Base-by-base conservation (phyloP, 2,329 filamentous ascomycete genomes). In the Fragosphaeria purpurea region DNA sequence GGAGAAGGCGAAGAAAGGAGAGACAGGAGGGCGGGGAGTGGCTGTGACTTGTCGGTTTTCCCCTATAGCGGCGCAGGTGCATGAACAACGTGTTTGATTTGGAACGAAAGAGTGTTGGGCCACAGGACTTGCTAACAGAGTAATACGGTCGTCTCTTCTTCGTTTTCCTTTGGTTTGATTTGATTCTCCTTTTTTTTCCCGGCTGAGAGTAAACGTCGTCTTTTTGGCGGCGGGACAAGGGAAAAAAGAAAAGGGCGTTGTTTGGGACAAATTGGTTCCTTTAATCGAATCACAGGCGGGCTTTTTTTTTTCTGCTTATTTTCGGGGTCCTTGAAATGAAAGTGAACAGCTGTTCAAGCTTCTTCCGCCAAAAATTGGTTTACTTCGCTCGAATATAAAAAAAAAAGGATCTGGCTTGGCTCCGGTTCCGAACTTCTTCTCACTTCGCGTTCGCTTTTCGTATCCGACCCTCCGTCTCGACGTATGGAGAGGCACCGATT, bases 1-100 rank as follows among this genome's bases (percentile, higher is more conserved):
- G 43, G 33, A 22, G 9, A 33, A 13, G 35, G 35, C 31, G 11
- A 35, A 33, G 22, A 22, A 30, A 30, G 22, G 41, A 30, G 41
- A n/a, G 7, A 42, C 38, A 44, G 32, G 40, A 50, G 40, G 48
- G 50, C 50, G 45, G 44, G 46, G 42, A 49, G 41, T 43, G 43
- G 39, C 45, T 49, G 38, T 30, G 41, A 48, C 48, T 49, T 52
- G 50, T 31, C 49, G 33, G 40, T 37, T 37, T 22, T 40, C 41
- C 35, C 41, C 40, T 39, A 33, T 44, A 44, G 11, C 38, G 13
- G n/a, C 34, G 35, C 31, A 37, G 42, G 34, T 12, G 47, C 41
- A 43, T 30, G 41, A 33, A 48, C 32, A 33, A 33, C 7, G 7
- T 37, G 22, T 37, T 37, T 35, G 41, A 32, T 45, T 31, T 45